Evolutionary conservation across 225 moss, liverwort and hornwort genomes (phyloP).

Genomic region (Pleurozium schreberi): DNA sequence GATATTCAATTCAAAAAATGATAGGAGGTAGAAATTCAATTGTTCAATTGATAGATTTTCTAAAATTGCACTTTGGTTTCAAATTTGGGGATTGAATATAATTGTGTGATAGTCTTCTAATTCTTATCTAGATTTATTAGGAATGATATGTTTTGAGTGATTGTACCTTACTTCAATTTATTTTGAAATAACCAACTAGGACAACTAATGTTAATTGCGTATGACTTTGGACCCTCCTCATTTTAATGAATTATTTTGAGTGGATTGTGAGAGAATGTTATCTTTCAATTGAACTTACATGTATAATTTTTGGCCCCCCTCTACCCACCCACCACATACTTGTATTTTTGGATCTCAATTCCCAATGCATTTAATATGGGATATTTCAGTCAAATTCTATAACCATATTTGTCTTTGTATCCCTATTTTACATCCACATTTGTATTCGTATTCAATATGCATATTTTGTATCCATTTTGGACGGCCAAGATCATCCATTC

Average conservation of each 20-base stretch:
- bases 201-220: rapidly evolving
- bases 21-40: background rate
- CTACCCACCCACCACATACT: too few relatives aligned
- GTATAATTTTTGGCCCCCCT: too few relatives aligned
- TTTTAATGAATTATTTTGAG: background rate
- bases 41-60: background rate
- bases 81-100: background rate
- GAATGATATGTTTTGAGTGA: background rate
- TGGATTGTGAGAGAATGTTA: too few relatives aligned
- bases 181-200: background rate
- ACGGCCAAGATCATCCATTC: too few relatives aligned
- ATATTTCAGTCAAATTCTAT: too few relatives aligned
- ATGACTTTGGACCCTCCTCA: rapidly evolving
- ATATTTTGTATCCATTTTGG: too few relatives aligned
- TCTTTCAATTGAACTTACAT: too few relatives aligned
- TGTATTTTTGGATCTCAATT: too few relatives aligned
- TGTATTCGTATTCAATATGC: too few relatives aligned
- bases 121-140: background rate
- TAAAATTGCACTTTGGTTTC: background rate
- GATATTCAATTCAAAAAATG: background rate
- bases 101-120: rapidly evolving
- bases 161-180: background rate
- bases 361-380: too few relatives aligned
- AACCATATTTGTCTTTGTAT: too few relatives aligned
- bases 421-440: too few relatives aligned